phyloP scores from a whole-genome alignment of 805 yeast genomes.

The Candida incommunis region DNA sequence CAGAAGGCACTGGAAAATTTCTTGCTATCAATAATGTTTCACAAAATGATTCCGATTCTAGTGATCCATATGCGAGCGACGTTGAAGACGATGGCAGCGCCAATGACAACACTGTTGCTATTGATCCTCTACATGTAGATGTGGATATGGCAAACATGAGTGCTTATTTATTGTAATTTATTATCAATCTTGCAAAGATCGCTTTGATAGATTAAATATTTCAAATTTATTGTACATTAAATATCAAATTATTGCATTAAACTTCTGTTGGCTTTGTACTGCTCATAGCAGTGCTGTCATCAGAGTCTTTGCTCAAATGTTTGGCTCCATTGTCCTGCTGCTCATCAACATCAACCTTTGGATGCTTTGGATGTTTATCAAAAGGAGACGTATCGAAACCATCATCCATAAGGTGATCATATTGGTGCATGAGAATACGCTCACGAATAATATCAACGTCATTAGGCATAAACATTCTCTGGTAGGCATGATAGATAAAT shows the following conservation, averaged over 20 bases:
- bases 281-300: no score
- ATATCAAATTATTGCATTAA: no score
- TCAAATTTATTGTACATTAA: no score
- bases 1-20: no score
- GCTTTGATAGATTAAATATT: no score
- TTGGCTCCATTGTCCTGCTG: conserved; percentile 1
- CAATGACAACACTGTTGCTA: background rate
- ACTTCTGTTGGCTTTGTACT: no score
- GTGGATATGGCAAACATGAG: background rate
- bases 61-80: background rate
- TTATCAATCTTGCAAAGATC: no score
- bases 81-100: background rate
- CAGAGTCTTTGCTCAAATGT: background rate
- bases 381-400: no score
- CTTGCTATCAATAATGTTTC: no score
- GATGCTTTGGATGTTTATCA: no score
- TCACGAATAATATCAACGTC: conserved; percentile 59
- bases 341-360: conserved; percentile 5
- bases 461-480: conserved; percentile 36
- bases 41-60: background rate
- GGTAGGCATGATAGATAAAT: conserved; percentile 35
- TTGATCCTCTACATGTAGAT: background rate
- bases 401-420: conserved; percentile 10
- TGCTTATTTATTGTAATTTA: background rate
- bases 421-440: conserved; percentile 33